These are phyloP conservation scores for Globisporangium polare DNA, from an alignment of 352 stramenopile genomes.

Conservation along the genomic window DNA sequence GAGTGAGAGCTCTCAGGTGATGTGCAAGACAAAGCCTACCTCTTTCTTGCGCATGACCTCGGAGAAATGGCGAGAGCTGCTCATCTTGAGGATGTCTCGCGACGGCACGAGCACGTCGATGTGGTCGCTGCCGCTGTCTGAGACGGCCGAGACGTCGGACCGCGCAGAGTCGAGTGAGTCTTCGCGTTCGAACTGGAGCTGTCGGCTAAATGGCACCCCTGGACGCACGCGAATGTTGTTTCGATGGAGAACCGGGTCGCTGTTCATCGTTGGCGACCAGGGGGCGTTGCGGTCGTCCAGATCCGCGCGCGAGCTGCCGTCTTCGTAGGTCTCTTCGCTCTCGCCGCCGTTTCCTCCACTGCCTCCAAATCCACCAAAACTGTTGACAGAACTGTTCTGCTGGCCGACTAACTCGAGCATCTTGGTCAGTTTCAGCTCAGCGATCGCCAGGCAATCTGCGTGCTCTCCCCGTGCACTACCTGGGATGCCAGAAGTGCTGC, in stretches of 20 bases:
- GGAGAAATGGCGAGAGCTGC: conserved; percentile 73
- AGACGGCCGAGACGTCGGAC: conserved; percentile 37
- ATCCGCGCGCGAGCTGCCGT: conserved; percentile 29
- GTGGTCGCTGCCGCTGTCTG: conserved; percentile 26
- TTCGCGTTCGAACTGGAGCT: conserved; percentile 22
- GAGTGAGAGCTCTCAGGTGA: not conserved
- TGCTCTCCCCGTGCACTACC: conserved; percentile 30
- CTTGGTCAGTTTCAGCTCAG: conserved; percentile 75
- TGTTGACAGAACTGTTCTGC: conserved; percentile 52
- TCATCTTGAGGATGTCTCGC: conserved; percentile 85
- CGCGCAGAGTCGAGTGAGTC: conserved; percentile 47
- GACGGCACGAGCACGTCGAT: conserved; percentile 66
- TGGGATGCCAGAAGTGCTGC: not conserved
- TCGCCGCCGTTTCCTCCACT: conserved; percentile 13
- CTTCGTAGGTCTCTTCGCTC: conserved; percentile 25
- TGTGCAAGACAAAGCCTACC: conserved; percentile 23
- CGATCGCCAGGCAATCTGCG: conserved; percentile 47
- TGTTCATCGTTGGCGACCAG: conserved; percentile 70
- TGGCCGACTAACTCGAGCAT: conserved; percentile 77
- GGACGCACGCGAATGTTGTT: conserved; percentile 77
- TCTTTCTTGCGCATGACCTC: conserved; percentile 83
- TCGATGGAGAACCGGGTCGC: conserved; percentile 60
- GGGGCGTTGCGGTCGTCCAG: conserved; percentile 48
- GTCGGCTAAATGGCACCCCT: not conserved
- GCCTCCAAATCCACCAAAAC: conserved; percentile 43